These are phyloP conservation scores for Prasinococcaceae sp. DNA, from an alignment of 139 green algal species.

Conservation along the genomic window DNA sequence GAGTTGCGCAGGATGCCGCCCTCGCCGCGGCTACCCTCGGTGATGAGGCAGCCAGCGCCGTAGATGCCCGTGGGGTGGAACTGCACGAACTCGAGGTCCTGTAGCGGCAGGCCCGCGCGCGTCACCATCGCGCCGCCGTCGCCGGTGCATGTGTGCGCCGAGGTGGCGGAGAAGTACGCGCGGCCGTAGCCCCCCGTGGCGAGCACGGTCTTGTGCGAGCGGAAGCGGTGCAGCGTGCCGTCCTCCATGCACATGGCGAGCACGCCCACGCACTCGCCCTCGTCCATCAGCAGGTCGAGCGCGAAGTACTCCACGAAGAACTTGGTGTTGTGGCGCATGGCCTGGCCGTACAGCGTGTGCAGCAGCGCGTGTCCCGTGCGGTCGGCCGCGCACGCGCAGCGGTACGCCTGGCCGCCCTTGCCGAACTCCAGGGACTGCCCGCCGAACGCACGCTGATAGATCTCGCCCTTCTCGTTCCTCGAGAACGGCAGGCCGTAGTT, in stretches of 20 bases:
- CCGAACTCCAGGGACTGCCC: conserved; percentile 86
- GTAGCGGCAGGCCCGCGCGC: conserved; percentile 78
- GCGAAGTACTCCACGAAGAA: conserved; percentile 99
- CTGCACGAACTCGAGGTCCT: conserved; percentile 48
- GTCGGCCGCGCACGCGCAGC: conserved; percentile 76
- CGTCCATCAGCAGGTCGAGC: conserved; percentile 95
- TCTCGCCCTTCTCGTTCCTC: conserved; percentile 93
- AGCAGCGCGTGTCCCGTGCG: conserved; percentile 97
- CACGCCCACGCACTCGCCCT: conserved; percentile 32
- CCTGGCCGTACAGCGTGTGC: conserved; percentile 90
- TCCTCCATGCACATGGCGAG: conserved; percentile 94
- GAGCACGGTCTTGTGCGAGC: conserved; percentile 76
- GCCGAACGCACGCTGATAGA: conserved; percentile 97
- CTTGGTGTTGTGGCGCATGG: conserved; percentile 90
- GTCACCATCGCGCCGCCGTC: conserved; percentile 90
- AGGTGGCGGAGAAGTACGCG: conserved; percentile 92
- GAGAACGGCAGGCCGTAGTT: conserved; percentile 97
- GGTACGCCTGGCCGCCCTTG: conserved; percentile 33
- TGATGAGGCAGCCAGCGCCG: conserved; percentile 97
- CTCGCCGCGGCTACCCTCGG: conserved; percentile 83
- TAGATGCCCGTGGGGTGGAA: conserved; percentile 99
- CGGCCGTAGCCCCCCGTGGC: conserved; percentile 93
- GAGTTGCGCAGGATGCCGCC: conserved; percentile 92
- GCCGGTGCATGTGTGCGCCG: conserved; percentile 95
- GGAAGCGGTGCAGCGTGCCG: conserved; percentile 91